Conservation (phyloP, 805 yeast species). For the Suhomyces canberraensis region DNA sequence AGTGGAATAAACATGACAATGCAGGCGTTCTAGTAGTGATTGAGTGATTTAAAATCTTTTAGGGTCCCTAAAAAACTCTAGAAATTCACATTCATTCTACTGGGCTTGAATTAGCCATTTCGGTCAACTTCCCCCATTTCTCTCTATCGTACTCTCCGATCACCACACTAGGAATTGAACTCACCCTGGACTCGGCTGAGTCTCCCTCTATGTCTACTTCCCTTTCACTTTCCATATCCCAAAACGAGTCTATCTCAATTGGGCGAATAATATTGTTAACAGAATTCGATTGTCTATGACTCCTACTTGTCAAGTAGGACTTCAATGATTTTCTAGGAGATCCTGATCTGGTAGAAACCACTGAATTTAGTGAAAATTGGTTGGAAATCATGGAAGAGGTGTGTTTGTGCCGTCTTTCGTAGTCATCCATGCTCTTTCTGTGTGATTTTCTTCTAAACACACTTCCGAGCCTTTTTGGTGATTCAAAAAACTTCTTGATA, state of each 20-base stretch:
- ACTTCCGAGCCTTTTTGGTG: slow-evolving; percentile 26
- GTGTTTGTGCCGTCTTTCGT: slow-evolving; percentile 20
- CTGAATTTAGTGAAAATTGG: slow-evolving; percentile 24
- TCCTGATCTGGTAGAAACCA: slow-evolving; percentile 25
- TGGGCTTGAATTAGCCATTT: neutral
- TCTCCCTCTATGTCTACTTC: slow-evolving; percentile 30
- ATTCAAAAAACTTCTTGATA: slow-evolving; percentile 28
- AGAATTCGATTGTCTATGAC: slow-evolving; percentile 14
- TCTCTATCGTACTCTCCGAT: slow-evolving; percentile 65
- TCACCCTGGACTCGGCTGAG: slow-evolving; percentile 37
- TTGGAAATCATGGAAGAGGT: slow-evolving; percentile 25
- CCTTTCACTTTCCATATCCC: no score
- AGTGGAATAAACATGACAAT: no score
- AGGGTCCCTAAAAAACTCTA: no score
- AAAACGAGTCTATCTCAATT: slow-evolving; percentile 10
- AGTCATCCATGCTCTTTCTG: slow-evolving; percentile 5
- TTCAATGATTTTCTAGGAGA: slow-evolving; percentile 32
- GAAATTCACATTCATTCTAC: no score
- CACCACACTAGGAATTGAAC: slow-evolving; percentile 53
- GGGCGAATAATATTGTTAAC: neutral
- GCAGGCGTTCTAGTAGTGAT: no score
- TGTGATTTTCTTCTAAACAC: slow-evolving; percentile 17
- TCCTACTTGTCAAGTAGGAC: slow-evolving; percentile 11
- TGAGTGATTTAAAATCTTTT: no score
- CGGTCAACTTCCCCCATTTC: slow-evolving; percentile 62